Base-by-base conservation (phyloP, 2,329 filamentous ascomycete species). In the Canariomyces notabilis region DNA sequence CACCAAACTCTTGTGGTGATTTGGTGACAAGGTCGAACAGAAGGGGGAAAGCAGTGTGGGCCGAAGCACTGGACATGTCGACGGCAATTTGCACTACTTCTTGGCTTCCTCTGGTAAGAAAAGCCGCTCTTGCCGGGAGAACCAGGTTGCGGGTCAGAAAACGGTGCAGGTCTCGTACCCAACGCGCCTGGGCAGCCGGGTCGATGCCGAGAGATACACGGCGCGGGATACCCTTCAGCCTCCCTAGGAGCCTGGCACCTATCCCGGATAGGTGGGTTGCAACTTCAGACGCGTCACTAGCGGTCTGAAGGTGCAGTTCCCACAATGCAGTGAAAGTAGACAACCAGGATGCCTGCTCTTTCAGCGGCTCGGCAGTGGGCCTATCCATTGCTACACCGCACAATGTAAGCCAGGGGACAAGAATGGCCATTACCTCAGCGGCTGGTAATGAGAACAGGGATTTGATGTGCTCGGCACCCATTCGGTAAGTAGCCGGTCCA, bases 381-480 rank as follows among this genome's bases (percentile, higher is more conserved):
- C 57, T 57, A 12, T 61, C 59, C 33, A 74, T 44, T 0, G 71
- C 63, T 14, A 65, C 48, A 21, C 68, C 59, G 57, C 75, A 80
- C 3, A 76, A 57, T 2, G 57, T 56, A 5, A 81, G 56, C 5
- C 77, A 62, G 1, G 72, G 71, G 2, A 68, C 68, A 12, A 73
- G 61, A 5, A 78, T 61, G 3, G 65, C 61, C 12, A 72, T 66
- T 6, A 71, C 67, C 15, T 80, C 77, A 7, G 65, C 51, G 0
- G 72, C 70, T 1, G 76, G 66, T 0, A 67, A 67, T 44, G 68
- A 73, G 58, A 82, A 80, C 6, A 81, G 65, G 4, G 77, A 76
- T 53, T 73, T 75, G 55, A 81, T 70, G 50, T 80, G 77, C 57
- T 80, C 76, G 2, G 73, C 73, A 14, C 78, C 78, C 55, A 79